Evolutionary conservation across 371 early-diverging fungal species (phyloP).

Genomic region (Syncephalastrum monosporum): DNA sequence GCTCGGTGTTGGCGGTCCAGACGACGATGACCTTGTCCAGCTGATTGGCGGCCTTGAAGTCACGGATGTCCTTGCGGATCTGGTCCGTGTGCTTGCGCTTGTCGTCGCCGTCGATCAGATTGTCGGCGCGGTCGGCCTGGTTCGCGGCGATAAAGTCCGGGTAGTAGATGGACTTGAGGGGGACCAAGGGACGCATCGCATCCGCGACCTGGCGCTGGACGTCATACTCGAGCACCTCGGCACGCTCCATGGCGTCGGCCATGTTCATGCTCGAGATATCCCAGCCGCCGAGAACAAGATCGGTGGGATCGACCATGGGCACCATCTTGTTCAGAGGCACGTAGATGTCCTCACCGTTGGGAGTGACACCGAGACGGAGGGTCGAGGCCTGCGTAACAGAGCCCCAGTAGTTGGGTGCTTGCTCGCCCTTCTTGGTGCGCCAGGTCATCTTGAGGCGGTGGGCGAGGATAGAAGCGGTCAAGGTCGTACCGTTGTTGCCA

Average conservation of each 20-base stretch:
- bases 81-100: constrained; percentile 89
- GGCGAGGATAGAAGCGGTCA: constrained; percentile 94
- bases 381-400: constrained; percentile 95
- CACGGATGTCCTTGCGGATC: constrained; percentile 90
- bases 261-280: constrained; percentile 88
- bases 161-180: constrained; percentile 94
- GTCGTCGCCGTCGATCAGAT: constrained; percentile 76
- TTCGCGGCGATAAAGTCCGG: constrained; percentile 97
- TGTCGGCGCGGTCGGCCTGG: constrained; percentile 94
- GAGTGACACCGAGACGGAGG: constrained; percentile 86
- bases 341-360: constrained; percentile 80
- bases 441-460: constrained; percentile 85
- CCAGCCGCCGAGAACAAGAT: constrained; percentile 96
- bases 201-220: constrained; percentile 89
- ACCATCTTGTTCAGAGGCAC: constrained; percentile 89
- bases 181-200: constrained; percentile 76
- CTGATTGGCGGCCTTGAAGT: constrained; percentile 83
- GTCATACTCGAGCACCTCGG: constrained; percentile 92
- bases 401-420: constrained; percentile 94
- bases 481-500: constrained; percentile 97
- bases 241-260: constrained; percentile 90
- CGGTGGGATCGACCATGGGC: constrained; percentile 95
- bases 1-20: constrained; percentile 99
- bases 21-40: constrained; percentile 94
- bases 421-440: constrained; percentile 91